Percentiles rank a stretch among this genome's conserved stretches.
phyloP scores from a whole-genome alignment of 139 green algal species.

The Chlamydomonas asymmetrica region DNA sequence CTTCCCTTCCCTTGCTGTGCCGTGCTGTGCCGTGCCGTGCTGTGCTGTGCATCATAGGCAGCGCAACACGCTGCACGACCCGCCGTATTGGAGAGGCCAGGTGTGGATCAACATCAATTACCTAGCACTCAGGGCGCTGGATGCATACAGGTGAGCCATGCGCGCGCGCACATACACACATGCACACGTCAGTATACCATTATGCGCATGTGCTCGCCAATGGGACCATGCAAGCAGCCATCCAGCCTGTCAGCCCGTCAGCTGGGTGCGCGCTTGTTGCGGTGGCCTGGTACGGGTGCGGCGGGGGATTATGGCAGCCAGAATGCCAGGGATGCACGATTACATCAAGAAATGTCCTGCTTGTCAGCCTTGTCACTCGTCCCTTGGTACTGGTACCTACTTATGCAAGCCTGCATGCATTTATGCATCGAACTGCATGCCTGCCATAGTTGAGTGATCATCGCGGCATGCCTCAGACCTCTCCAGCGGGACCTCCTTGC shows the following conservation, averaged over 20 bases:
- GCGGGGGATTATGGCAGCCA: background rate
- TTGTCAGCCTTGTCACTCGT: too few species aligned
- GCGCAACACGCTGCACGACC: constrained; percentile 90
- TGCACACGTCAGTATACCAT: background rate
- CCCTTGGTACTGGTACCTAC: too few species aligned
- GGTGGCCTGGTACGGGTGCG: background rate
- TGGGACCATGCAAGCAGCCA: background rate
- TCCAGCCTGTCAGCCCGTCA: background rate
- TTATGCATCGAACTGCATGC: too few species aligned
- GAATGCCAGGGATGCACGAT: background rate
- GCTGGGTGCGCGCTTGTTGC: background rate
- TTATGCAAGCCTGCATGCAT: too few species aligned
- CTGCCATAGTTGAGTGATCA: too few species aligned
- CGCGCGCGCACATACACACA: background rate
- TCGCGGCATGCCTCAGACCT: too few species aligned
- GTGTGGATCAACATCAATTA: constrained; percentile 98
- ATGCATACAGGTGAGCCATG: constrained; percentile 48
- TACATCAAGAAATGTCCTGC: too few species aligned
- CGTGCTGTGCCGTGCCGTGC: too few species aligned
- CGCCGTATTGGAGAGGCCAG: constrained; percentile 89
- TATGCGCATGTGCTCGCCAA: background rate
- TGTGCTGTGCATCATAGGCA: too few species aligned
- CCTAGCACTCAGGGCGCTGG: constrained; percentile 69
- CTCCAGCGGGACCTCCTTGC: too few species aligned
- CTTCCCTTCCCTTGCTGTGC: too few species aligned